Percentiles rank a stretch among this genome's conserved stretches.
Evolutionary conservation across 2,329 filamentous ascomycete genomes (phyloP).

Genomic region (Claviceps spartinae): DNA sequence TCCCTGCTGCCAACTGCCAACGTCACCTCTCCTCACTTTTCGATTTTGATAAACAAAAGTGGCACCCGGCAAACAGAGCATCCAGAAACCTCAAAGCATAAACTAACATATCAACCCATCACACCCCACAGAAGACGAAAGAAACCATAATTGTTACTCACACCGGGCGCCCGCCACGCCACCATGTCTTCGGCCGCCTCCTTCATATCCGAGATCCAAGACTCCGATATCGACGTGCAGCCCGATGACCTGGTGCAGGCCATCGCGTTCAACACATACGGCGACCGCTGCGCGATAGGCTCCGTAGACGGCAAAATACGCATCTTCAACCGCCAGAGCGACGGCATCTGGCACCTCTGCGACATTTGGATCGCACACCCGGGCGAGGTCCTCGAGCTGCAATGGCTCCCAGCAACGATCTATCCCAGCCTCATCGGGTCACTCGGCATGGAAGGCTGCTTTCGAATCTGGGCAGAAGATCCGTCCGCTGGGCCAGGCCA

Average conservation of each 20-base stretch:
- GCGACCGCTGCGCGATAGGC: conserved; percentile 79
- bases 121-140: no score
- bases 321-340: conserved; percentile 74
- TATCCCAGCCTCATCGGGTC: conserved; percentile 77
- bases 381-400: conserved; percentile 82
- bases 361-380: conserved; percentile 87
- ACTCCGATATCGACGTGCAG: conserved; percentile 48
- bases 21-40: no score
- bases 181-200: conserved; percentile 21
- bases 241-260: conserved; percentile 72
- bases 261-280: conserved; percentile 83
- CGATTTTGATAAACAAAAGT: no score
- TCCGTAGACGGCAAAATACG: conserved; percentile 88
- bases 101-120: no score
- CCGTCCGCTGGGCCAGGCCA: conserved; percentile 65
- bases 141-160: no score
- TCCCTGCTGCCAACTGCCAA: no score
- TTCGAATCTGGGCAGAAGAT: conserved; percentile 89
- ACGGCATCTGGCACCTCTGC: conserved; percentile 63
- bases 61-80: no score
- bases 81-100: no score
- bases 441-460: conserved; percentile 77
- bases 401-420: conserved; percentile 85
- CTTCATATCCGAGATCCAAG: conserved; percentile 30
- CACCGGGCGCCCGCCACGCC: background rate